Evolutionary conservation across 1,284 basidiomycete species (phyloP).

Genomic region (Trichosporon sp.): DNA sequence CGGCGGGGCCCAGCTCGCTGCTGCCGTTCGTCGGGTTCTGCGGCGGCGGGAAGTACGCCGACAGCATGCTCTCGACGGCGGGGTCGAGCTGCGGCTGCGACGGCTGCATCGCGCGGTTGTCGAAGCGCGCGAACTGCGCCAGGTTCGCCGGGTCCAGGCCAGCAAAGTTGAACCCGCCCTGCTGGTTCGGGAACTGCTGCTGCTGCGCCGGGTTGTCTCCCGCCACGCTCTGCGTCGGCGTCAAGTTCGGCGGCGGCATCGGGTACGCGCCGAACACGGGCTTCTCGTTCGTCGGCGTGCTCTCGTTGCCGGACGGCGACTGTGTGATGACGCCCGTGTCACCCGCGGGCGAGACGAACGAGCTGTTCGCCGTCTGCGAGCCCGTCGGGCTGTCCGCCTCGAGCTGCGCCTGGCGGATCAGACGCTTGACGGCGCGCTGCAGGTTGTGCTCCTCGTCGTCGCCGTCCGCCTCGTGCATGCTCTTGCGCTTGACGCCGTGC

Average conservation of each 20-base stretch:
- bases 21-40: not conserved
- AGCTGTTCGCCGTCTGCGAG: conserved; percentile 6
- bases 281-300: conserved; percentile 32
- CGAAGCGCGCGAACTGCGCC: conserved; percentile 22
- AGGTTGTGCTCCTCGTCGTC: conserved; percentile 44
- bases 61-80: conserved; percentile 40
- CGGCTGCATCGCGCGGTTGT: conserved; percentile 35
- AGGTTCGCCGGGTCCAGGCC: conserved; percentile 24
- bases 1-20: conserved; percentile 17
- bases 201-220: not conserved
- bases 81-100: conserved; percentile 35
- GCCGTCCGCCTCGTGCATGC: conserved; percentile 18
- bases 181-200: not conserved
- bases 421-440: conserved; percentile 49
- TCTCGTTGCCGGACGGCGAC: conserved; percentile 1
- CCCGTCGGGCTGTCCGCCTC: conserved; percentile 36
- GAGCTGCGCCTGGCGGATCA: conserved; percentile 46
- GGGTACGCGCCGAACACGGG: conserved; percentile 47
- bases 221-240: conserved; percentile 2
- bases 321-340: conserved; percentile 6
- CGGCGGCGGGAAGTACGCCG: conserved; percentile 35
- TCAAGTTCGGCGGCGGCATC: conserved; percentile 26
- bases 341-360: conserved; percentile 18
- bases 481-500: conserved; percentile 43
- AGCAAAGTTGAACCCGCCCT: conserved; percentile 23